Percentiles rank a stretch among this genome's conserved stretches.
Conservation (phyloP, 495 filamentous ascomycete genomes). For the Aspergillus funiculosus region DNA sequence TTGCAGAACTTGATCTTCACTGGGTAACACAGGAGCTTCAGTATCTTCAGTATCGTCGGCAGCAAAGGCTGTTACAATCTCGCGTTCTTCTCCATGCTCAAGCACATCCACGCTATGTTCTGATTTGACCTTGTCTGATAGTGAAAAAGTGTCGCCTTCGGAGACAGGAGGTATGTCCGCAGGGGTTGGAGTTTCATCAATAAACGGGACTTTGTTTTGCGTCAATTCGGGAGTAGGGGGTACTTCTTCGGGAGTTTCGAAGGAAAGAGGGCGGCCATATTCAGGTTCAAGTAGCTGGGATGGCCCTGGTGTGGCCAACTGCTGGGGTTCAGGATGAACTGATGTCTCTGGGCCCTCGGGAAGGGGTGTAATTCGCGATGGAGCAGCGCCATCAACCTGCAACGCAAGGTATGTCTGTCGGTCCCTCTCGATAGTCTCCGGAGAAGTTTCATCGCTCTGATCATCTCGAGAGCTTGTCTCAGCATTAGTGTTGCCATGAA, state of each 20-base stretch:
- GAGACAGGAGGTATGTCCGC: background rate
- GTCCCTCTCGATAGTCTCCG: slow-evolving; percentile 1
- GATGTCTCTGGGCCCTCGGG: background rate
- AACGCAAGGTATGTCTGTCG: slow-evolving; percentile 11
- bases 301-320: slow-evolving; percentile 21
- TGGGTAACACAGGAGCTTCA: background rate
- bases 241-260: background rate
- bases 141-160: background rate
- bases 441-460: background rate
- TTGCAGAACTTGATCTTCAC: slow-evolving; percentile 14
- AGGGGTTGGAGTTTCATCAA: background rate
- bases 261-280: background rate
- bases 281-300: slow-evolving; percentile 18
- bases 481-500: background rate
- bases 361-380: slow-evolving; percentile 4
- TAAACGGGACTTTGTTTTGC: background rate
- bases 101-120: background rate
- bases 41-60: background rate
- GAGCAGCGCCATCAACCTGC: slow-evolving; percentile 18
- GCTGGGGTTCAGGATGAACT: slow-evolving; percentile 9
- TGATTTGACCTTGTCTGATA: background rate
- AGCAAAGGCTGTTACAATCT: background rate
- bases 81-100: background rate
- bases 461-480: background rate
- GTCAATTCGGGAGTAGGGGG: slow-evolving; percentile 12